Evolutionary conservation across 345 rosid genomes (phyloP).

Genomic region (Hypericum perforatum): DNA sequence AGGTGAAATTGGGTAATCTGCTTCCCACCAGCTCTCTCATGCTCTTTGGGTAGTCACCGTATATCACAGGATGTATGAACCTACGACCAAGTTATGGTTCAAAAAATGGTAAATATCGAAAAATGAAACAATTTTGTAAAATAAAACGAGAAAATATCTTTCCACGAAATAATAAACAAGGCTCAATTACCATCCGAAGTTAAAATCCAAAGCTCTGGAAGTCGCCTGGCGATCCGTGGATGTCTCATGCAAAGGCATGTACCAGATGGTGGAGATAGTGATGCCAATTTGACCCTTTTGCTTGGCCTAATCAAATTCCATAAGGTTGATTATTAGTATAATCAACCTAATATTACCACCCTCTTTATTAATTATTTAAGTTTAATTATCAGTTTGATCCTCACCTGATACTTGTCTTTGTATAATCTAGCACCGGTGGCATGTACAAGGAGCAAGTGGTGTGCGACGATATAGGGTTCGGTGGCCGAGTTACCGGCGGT

Average conservation of each 20-base stretch:
- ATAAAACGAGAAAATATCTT: not conserved
- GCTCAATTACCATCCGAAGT: slow-evolving; percentile 62
- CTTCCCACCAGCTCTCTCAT: slow-evolving; percentile 25
- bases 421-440: slow-evolving; percentile 12
- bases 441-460: slow-evolving; percentile 20
- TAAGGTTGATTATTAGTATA: too few relatives aligned
- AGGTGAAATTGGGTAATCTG: slow-evolving; percentile 32
- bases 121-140: not conserved
- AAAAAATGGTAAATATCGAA: too few relatives aligned
- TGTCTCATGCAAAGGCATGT: slow-evolving; percentile 53
- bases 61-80: slow-evolving; percentile 32
- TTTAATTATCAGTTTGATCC: not conserved
- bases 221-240: slow-evolving; percentile 55
- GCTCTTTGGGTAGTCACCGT: slow-evolving; percentile 33
- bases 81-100: too few relatives aligned
- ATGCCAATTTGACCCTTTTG: slow-evolving; percentile 83
- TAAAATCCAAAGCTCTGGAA: slow-evolving; percentile 70
- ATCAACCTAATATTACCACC: too few relatives aligned
- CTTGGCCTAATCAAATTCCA: slow-evolving; percentile 28
- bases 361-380: not conserved
- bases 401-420: slow-evolving; percentile 4
- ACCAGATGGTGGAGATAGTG: slow-evolving; percentile 64
- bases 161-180: too few relatives aligned
- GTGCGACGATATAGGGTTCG: slow-evolving; percentile 15
- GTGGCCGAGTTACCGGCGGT: slow-evolving; percentile 7